Evolutionary conservation across 2,329 filamentous ascomycete genomes (phyloP).

Genomic region (Ophiostoma pallidulum): DNA sequence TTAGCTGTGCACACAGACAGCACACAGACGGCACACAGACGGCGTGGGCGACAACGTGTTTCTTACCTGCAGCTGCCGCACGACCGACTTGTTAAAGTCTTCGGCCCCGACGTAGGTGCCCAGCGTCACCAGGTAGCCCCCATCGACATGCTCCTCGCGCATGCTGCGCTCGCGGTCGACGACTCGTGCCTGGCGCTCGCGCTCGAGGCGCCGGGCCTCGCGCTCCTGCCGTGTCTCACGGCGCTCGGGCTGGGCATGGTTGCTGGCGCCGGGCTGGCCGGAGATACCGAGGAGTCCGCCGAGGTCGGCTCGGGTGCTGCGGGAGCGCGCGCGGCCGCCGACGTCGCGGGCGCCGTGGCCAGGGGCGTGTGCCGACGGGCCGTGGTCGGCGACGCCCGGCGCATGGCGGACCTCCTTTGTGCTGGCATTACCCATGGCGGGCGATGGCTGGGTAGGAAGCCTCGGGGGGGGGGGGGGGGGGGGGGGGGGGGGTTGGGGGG

Average conservation of each 20-base stretch:
- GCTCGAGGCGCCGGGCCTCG: constrained; percentile 76
- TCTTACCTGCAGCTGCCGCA: constrained; percentile 79
- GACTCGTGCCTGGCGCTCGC: constrained; percentile 62
- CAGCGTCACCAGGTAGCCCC: constrained; percentile 86
- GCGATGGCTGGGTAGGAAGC: neutral
- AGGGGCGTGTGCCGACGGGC: constrained; percentile 18
- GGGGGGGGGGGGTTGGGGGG: neutral
- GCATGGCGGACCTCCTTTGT: constrained; percentile 26
- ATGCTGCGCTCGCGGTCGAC: constrained; percentile 88
- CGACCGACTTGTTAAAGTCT: constrained; percentile 82
- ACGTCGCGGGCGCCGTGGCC: constrained; percentile 13
- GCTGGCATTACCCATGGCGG: constrained; percentile 27
- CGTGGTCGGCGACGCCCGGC: constrained; percentile 13
- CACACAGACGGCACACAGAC: too few species aligned
- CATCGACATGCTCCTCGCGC: constrained; percentile 85
- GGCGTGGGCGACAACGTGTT: too few species aligned
- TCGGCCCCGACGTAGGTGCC: constrained; percentile 87
- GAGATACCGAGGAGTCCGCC: constrained; percentile 36
- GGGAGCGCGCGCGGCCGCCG: constrained; percentile 20
- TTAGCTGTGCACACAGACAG: too few species aligned
- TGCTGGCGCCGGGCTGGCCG: constrained; percentile 30
- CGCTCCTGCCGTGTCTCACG: constrained; percentile 86
- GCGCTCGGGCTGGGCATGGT: constrained; percentile 42
- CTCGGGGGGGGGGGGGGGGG: neutral
- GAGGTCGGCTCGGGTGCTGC: constrained; percentile 36